Evolutionary conservation across 768 basidiomycete species (phyloP).

Genomic region (Pholiota conissans): DNA sequence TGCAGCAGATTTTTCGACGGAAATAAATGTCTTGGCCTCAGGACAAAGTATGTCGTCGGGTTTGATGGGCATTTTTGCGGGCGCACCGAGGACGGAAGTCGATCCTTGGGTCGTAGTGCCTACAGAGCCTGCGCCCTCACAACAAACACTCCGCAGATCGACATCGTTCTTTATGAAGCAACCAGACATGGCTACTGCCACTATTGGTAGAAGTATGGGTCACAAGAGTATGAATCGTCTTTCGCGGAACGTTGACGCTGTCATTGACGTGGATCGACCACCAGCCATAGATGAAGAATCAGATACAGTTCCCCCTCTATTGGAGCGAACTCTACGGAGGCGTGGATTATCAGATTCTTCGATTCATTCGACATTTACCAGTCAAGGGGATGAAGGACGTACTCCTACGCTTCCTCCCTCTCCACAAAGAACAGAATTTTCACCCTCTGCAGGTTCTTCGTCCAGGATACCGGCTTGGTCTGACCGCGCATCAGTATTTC

Average conservation of each 20-base stretch:
- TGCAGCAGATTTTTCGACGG: conserved; percentile 8
- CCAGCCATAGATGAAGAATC: conserved; percentile 33
- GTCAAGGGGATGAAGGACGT: conserved; percentile 42
- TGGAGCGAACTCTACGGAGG: conserved; percentile 67
- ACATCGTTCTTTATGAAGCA: conserved; percentile 28
- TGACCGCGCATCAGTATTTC: conserved; percentile 49
- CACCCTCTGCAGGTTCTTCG: conserved; percentile 5
- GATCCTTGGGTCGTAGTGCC: conserved; percentile 80
- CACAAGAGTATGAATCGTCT: conserved; percentile 31
- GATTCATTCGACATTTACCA: conserved; percentile 82
- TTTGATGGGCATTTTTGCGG: conserved; percentile 91
- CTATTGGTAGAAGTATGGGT: conserved; percentile 23
- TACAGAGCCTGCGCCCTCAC: conserved; percentile 22
- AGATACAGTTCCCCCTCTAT: conserved; percentile 50
- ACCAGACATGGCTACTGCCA: conserved; percentile 20
- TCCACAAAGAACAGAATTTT: conserved; percentile 9
- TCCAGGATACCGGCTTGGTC: conserved; percentile 30
- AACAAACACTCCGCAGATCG: conserved; percentile 27
- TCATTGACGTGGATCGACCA: conserved; percentile 57
- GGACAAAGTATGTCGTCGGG: conserved; percentile 23
- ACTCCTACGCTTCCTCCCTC: conserved; percentile 15
- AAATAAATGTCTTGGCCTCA: conserved; percentile 1
- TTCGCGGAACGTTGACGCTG: conserved; percentile 75
- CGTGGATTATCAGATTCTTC: conserved; percentile 92
- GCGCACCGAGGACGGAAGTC: conserved; percentile 59